Conservation (phyloP, 2,329 filamentous ascomycete genomes). For the Ceratocystis lukuohia region DNA sequence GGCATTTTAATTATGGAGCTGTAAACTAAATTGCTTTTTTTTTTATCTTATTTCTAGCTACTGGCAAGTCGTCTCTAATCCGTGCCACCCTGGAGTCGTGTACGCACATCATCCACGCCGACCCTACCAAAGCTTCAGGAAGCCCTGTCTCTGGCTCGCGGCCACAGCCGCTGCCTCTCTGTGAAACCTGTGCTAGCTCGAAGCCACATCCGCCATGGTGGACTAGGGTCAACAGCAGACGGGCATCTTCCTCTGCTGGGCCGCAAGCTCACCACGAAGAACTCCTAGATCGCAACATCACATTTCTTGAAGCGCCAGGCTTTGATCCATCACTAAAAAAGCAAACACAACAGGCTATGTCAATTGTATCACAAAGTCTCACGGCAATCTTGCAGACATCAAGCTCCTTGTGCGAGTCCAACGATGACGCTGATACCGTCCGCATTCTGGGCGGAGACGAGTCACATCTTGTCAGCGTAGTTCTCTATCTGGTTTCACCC, state of each 20-base stretch:
- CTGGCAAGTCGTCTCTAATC: conserved; percentile 82
- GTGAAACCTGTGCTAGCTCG: conserved; percentile 66
- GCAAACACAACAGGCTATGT: conserved; percentile 22
- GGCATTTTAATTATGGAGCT: not conserved
- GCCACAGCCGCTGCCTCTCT: not conserved
- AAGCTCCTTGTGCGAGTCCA: not conserved
- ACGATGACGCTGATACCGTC: conserved; percentile 47
- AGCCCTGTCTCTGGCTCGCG: conserved; percentile 28
- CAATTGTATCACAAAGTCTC: not conserved
- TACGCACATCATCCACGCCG: conserved; percentile 87
- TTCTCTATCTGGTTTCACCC: conserved; percentile 67
- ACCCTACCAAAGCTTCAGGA: conserved; percentile 40
- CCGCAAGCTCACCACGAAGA: conserved; percentile 44
- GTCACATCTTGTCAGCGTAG: conserved; percentile 68
- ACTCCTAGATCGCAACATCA: conserved; percentile 80
- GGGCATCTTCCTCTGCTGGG: conserved; percentile 36
- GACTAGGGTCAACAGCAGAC: conserved; percentile 52
- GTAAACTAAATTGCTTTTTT: not conserved
- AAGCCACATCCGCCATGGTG: conserved; percentile 83
- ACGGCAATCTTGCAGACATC: not conserved
- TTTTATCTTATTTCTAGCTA: conserved; percentile 35
- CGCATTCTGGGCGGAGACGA: conserved; percentile 68
- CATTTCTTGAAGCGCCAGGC: conserved; percentile 74
- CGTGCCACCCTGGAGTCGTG: conserved; percentile 76
- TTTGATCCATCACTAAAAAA: conserved; percentile 20